Conservation (phyloP, 2,329 filamentous ascomycete genomes). For the Trichoderma asperellum region DNA sequence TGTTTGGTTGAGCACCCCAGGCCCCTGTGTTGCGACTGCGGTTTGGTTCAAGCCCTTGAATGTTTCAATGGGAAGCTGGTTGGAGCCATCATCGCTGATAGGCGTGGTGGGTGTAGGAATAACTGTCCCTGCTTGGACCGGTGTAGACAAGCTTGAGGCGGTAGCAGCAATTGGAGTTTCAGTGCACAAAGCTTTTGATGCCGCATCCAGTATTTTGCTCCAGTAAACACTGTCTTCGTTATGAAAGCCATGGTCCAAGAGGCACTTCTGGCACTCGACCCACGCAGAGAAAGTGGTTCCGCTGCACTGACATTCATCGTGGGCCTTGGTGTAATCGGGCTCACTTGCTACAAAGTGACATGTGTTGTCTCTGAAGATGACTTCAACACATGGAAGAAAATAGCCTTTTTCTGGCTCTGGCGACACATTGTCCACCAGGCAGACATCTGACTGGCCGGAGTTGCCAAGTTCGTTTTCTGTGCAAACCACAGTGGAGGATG, state of each 20-base stretch:
- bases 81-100: conserved; percentile 39
- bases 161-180: conserved; percentile 45
- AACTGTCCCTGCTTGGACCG: conserved; percentile 36
- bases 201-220: conserved; percentile 42
- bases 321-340: conserved; percentile 34
- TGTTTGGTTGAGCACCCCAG: conserved; percentile 5
- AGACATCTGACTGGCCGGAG: background rate
- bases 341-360: conserved; percentile 40
- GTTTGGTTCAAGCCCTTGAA: conserved; percentile 51
- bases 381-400: conserved; percentile 39
- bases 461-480: background rate
- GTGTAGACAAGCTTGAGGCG: conserved; percentile 40
- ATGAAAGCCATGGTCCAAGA: conserved; percentile 47
- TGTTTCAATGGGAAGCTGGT: conserved; percentile 43
- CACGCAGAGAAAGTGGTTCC: conserved; percentile 50
- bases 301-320: conserved; percentile 48
- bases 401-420: conserved; percentile 24
- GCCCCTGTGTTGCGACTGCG: conserved; percentile 29
- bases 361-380: conserved; percentile 38
- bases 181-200: conserved; percentile 43
- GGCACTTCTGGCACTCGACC: conserved; percentile 48
- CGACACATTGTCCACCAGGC: background rate
- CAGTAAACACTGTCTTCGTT: conserved; percentile 43
- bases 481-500: conserved; percentile 8
- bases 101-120: conserved; percentile 35